phyloP scores from a whole-genome alignment of 169 alveolate species.

The Pseudocohnilembus persalinus region DNA sequence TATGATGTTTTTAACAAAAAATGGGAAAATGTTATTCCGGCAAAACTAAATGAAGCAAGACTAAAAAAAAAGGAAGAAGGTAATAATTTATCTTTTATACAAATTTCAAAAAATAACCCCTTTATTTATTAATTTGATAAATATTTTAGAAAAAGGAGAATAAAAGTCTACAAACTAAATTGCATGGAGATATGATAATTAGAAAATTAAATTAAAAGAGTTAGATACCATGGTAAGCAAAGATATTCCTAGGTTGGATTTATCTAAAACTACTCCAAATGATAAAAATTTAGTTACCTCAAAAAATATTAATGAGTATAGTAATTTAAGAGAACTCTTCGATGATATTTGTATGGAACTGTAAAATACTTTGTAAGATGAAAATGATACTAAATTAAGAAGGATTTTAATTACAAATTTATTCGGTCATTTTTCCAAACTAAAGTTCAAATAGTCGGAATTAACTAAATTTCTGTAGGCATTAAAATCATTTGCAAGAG shows the following conservation, averaged over 20 bases:
- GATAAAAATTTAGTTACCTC: not conserved
- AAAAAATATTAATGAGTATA: slow-evolving; percentile 3
- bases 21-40: slow-evolving; percentile 28
- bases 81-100: no score
- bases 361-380: slow-evolving; percentile 2
- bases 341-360: slow-evolving; percentile 7
- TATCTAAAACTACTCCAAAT: not conserved
- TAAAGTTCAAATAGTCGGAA: slow-evolving; percentile 4
- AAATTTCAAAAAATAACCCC: no score
- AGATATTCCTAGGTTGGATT: slow-evolving; percentile 13
- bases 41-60: not conserved
- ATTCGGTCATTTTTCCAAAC: slow-evolving; percentile 22
- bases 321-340: not conserved
- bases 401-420: slow-evolving; percentile 4
- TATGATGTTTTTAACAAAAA: slow-evolving; percentile 27
- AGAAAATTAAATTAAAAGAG: slow-evolving; percentile 14
- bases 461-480: slow-evolving; percentile 15
- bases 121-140: no score
- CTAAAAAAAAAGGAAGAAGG: slow-evolving; percentile 16
- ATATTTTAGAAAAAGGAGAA: slow-evolving; percentile 23
- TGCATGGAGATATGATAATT: slow-evolving; percentile 25
- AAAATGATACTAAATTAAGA: slow-evolving; percentile 21
- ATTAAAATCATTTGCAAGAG: slow-evolving; percentile 24
- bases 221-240: not conserved
- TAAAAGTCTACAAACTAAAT: not conserved